Percentiles rank a stretch among this genome's conserved stretches.
Evolutionary conservation across 2,329 filamentous ascomycete genomes (phyloP).

Genomic region (Botrytis medusae): DNA sequence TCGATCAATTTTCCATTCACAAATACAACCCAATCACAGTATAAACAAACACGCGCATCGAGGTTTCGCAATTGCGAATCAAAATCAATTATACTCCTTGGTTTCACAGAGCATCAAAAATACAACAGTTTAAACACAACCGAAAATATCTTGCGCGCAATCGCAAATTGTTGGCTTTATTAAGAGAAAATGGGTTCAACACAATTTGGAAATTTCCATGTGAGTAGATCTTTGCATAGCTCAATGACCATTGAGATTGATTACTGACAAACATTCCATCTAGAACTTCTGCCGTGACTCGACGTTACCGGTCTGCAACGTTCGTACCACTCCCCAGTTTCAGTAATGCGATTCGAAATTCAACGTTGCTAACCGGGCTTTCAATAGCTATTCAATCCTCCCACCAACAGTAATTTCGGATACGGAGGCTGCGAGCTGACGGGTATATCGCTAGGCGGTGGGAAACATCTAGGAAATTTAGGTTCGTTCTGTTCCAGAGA

Average conservation of each 20-base stretch:
- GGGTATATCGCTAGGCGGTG: slow-evolving; percentile 71
- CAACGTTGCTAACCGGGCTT: slow-evolving; percentile 25
- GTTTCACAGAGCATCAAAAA: slow-evolving; percentile 8
- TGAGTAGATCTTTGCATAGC: slow-evolving; percentile 35
- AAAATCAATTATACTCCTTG: slow-evolving; percentile 18
- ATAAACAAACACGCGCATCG: slow-evolving; percentile 18
- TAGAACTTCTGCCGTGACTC: slow-evolving; percentile 83
- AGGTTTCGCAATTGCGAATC: slow-evolving; percentile 13
- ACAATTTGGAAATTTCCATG: slow-evolving; percentile 59
- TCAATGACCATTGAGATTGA: slow-evolving; percentile 21
- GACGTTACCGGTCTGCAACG: slow-evolving; percentile 81
- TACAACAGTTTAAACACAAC: slow-evolving; percentile 13
- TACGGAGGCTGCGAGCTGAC: slow-evolving; percentile 68
- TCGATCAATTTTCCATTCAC: slow-evolving; percentile 8
- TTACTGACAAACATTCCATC: slow-evolving; percentile 27
- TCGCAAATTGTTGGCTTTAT: slow-evolving; percentile 10
- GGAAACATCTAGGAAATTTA: slow-evolving; percentile 73
- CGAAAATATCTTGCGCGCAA: not conserved
- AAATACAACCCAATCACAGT: not conserved
- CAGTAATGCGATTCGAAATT: slow-evolving; percentile 12
- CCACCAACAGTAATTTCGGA: slow-evolving; percentile 30
- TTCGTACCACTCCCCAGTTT: slow-evolving; percentile 48
- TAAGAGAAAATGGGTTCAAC: slow-evolving; percentile 34
- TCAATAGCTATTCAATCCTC: slow-evolving; percentile 60
- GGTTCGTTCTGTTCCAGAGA: slow-evolving; percentile 56